Base-by-base conservation (phyloP, 1,139 yeast genomes). In the Candida gigantensis region DNA sequence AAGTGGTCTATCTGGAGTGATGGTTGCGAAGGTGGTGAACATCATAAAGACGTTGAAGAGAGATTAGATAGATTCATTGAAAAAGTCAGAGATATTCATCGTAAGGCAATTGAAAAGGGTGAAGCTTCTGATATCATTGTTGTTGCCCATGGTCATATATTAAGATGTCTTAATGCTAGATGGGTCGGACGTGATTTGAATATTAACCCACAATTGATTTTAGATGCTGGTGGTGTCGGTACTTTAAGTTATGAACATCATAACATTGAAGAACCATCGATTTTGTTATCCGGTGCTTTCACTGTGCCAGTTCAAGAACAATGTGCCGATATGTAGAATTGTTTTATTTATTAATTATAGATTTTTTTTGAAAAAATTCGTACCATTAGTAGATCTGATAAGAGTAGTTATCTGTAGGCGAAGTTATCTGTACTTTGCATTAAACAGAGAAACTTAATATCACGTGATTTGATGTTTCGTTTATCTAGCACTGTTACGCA, bases 151-250 rank as follows among this genome's bases (percentile, higher is more conserved):
- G 97, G 97, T 30, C 97, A 90, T 54, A 85, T 90, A 38, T 69
- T 90, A 49, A 80, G 97, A 53, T 85, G 92, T 55, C 79, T 90
- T 52, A 94, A 90, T 6, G 87, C 90, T 24, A 68, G 96, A 45
- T 90, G 97, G 97, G 79, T 86, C 19, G 74, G 73, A 6, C 63
- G 72, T 32, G 73, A 72, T 11, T 68, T 84, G 42, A 60, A 71
- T 45, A 65, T 60, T 36, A 87, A 89, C 57, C 96, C 96, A 2
- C 79, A 81, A 45, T 80, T 88, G 56, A 69, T 90, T 61, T 69
- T 90, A 50, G 97, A 90, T 57, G 96, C 97, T 19, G 97, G 97
- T 47, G 97, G 96, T 33, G 88, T 88, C 23, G 96, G 97, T 40
- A 95, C 88, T 2, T 70, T 90, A 56, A 81, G 94, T 50, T 90